Base-by-base conservation (phyloP, 2,329 filamentous ascomycete species). In the Didymella pomorum region DNA sequence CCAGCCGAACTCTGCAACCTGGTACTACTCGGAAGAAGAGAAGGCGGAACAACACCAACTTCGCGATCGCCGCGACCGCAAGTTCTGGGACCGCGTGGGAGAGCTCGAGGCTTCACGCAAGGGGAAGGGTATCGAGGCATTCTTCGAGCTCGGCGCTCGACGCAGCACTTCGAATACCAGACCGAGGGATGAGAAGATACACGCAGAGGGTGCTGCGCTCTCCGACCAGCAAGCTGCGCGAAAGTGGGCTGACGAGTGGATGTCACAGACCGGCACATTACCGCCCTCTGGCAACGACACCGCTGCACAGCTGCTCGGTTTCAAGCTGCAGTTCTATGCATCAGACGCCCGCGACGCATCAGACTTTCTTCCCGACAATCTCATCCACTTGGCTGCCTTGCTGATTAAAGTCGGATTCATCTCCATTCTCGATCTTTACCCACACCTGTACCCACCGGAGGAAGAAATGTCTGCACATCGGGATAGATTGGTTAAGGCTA, bases 381-480 rank as follows among this genome's bases (percentile, higher is more conserved):
- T 99, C 3, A 92, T 98, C 28, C 96, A 95, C 66, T 85, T 99
- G 18, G 90, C 93, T 0, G 93, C 95, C 1, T 84, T 98, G 31
- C 85, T 99, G 28, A 93, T 99, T 79, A 99, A 99, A 79, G 91
- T 97, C 65, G 96, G 95, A 1, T 99, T 99, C 76, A 92, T 99
- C 59, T 97, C 95, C 1, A 81, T 99, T 7, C 85, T 87, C 51
- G 95, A 99, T 72, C 81, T 99, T 1, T 98, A 97, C 74, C 89
- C 93, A 16, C 95, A 99, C 74, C 84, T 99, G 0, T 96, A 93
- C 81, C 92, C 95, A 8, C 80, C 85, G 0, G 95, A 98, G 65
- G 88, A 92, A 29, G 83, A 87, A 4, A 98, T 99, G 94, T 85
- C 90, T 37, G 82, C 81, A 7, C 81, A 96, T 50, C 88, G 86